Conservation (phyloP, 805 yeast genomes). For the Yarrowia bubula region DNA sequence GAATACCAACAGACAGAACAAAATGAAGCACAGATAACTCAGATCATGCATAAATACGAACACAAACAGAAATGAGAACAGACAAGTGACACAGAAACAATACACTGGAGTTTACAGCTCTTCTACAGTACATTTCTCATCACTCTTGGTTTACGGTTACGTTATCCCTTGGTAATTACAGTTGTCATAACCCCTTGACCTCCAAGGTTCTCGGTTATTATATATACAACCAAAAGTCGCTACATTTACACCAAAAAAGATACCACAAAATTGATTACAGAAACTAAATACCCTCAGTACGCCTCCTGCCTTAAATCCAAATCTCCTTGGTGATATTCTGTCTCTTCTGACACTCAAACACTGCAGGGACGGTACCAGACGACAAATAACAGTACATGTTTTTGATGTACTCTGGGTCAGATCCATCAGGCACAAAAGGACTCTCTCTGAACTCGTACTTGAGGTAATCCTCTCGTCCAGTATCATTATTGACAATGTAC, state of each 20-base stretch:
- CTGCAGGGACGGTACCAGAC: slow-evolving; percentile 35
- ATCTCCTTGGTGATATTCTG: slow-evolving; percentile 27
- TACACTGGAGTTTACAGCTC: no score
- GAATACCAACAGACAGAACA: no score
- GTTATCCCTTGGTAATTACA: neutral
- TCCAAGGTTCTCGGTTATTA: neutral
- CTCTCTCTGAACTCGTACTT: slow-evolving; percentile 52
- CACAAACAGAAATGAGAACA: no score
- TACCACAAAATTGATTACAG: neutral
- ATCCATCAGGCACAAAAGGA: slow-evolving; percentile 53
- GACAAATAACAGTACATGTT: slow-evolving; percentile 44
- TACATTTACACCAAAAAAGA: neutral
- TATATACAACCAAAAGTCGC: neutral
- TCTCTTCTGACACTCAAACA: slow-evolving; percentile 30
- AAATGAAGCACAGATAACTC: no score
- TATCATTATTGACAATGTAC: slow-evolving; percentile 44
- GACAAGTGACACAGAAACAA: no score
- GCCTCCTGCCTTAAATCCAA: neutral
- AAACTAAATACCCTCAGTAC: neutral
- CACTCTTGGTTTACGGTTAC: no score
- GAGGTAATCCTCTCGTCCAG: slow-evolving; percentile 47
- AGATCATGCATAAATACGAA: no score
- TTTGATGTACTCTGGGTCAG: slow-evolving; percentile 38
- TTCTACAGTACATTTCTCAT: no score
- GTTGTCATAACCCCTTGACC: neutral